Evolutionary conservation across 1,284 basidiomycete genomes (phyloP).

Genomic region (Boletus semigastroideus): DNA sequence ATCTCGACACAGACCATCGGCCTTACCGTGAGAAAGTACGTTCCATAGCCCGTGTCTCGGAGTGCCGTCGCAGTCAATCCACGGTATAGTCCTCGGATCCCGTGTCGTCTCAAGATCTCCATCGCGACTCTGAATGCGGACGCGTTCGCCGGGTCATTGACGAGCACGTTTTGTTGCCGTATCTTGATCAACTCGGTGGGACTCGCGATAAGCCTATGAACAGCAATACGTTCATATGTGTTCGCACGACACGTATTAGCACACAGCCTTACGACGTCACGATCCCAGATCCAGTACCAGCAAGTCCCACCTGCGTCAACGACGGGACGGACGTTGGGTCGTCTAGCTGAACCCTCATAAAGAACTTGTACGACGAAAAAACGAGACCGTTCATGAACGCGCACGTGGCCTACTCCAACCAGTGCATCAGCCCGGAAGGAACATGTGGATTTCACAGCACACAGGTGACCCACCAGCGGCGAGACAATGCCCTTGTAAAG

Average conservation of each 20-base stretch:
- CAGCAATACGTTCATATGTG: too few relatives aligned
- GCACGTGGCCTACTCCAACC: slow-evolving; percentile 53
- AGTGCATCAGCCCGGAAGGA: not conserved
- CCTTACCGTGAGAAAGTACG: slow-evolving; percentile 76
- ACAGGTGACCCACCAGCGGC: slow-evolving; percentile 53
- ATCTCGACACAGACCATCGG: not conserved
- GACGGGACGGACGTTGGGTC: slow-evolving; percentile 49
- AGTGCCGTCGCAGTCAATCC: slow-evolving; percentile 71
- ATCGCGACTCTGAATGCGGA: slow-evolving; percentile 51
- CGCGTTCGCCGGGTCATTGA: slow-evolving; percentile 30
- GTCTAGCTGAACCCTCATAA: slow-evolving; percentile 60
- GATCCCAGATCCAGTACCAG: slow-evolving; percentile 76
- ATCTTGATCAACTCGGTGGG: slow-evolving; percentile 88
- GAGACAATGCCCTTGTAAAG: slow-evolving; percentile 73
- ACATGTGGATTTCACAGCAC: not conserved
- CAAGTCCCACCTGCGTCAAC: slow-evolving; percentile 68
- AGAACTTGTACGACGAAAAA: slow-evolving; percentile 72
- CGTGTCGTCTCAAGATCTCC: slow-evolving; percentile 54
- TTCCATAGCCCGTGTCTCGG: slow-evolving; percentile 78
- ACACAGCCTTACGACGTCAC: slow-evolving; percentile 61
- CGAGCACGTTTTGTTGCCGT: slow-evolving; percentile 65
- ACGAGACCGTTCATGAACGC: slow-evolving; percentile 75
- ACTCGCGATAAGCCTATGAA: slow-evolving; percentile 66
- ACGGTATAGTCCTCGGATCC: slow-evolving; percentile 72
- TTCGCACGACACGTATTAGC: not conserved